Base-by-base conservation (phyloP, 2,329 filamentous ascomycete genomes). In the Capronia americana region DNA sequence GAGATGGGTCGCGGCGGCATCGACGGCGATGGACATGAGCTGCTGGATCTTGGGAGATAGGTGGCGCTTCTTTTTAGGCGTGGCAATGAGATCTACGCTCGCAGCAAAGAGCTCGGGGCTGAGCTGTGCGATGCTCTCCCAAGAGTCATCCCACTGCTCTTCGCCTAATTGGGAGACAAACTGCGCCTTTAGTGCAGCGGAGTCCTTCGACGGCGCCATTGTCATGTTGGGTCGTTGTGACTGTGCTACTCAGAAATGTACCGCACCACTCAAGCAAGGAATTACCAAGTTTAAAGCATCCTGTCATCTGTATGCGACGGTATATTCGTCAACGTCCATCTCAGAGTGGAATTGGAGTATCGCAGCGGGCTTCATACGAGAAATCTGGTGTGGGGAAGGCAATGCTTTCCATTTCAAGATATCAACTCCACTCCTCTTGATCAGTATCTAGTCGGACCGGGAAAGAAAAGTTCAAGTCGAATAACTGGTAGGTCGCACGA, bases 1-100 rank as follows among this genome's bases (percentile, higher is more conserved):
- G 5, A 84, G 76, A 68, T 83, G 80, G 6, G 81, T 83, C 5
- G 77, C 75, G 8, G 80, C 75, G 57, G 78, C 77, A 66, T 79
- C 77, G 24, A 83, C 79, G 17, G 81, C 77, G 57, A 66, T 65
- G n/a, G 59, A 67, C 62, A 70, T 67, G 48, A 70, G 60, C 32
- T 70, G 55, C 41, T 70, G 68, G 50, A 70, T 64, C 50, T 70
- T 67, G 26, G 62, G 65, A 41, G 68, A 67, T 8, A 68, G 53
- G 34, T 62, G 53, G 60, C 23, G 55, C 63, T 70, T 69, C 64
- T 61, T 70, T 44, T 53, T 48, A 6, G 68, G 64, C 1, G 64
- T 57, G 7, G 67, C 61, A n/a, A 69, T 66, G 53, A 69, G 57
- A 24, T 66, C 53, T 11, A 66, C 64, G 26, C 67, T 67, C 28